Evolutionary conservation across 2,329 filamentous ascomycete genomes (phyloP).

Genomic region (Paraphaeosphaeria minitans): DNA sequence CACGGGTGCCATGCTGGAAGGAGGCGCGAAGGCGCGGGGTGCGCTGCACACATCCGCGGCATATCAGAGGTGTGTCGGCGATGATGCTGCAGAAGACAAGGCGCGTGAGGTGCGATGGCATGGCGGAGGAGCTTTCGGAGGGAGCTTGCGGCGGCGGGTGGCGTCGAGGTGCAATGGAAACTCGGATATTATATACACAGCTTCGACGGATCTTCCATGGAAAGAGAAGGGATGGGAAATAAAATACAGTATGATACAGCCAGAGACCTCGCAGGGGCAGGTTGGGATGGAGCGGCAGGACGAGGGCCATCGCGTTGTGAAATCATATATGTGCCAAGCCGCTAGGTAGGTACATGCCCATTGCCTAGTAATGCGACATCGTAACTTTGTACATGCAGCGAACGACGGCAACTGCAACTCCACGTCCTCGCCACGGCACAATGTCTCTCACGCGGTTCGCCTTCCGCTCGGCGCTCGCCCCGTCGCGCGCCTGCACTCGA

Average conservation of each 20-base stretch:
- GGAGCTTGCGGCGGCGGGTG: conserved; percentile 11
- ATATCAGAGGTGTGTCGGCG: conserved; percentile 55
- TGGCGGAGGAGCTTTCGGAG: conserved; percentile 37
- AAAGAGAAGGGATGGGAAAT: neutral
- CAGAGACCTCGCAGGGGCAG: neutral
- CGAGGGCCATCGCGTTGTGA: conserved; percentile 14
- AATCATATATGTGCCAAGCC: conserved; percentile 26
- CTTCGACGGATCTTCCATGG: conserved; percentile 2
- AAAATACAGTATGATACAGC: neutral
- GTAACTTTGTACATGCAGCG: too few species aligned
- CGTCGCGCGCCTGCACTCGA: conserved; percentile 23
- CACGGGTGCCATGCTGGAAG: conserved; percentile 27
- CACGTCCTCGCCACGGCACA: conserved; percentile 14
- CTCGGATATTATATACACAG: neutral
- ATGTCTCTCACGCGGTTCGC: conserved; percentile 32
- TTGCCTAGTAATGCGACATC: too few species aligned
- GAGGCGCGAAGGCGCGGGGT: conserved; percentile 29
- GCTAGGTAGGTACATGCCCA: too few species aligned
- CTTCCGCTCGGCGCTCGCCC: conserved; percentile 16
- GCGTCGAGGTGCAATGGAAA: conserved; percentile 19
- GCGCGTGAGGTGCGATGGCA: conserved; percentile 66
- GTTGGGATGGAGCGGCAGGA: conserved; percentile 1
- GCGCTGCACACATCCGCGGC: conserved; percentile 52
- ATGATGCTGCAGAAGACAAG: conserved; percentile 63
- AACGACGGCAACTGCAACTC: neutral